Conservation (phyloP, 225 moss, liverwort and hornwort species). For the Bryoerythrophyllum caledonicum region DNA sequence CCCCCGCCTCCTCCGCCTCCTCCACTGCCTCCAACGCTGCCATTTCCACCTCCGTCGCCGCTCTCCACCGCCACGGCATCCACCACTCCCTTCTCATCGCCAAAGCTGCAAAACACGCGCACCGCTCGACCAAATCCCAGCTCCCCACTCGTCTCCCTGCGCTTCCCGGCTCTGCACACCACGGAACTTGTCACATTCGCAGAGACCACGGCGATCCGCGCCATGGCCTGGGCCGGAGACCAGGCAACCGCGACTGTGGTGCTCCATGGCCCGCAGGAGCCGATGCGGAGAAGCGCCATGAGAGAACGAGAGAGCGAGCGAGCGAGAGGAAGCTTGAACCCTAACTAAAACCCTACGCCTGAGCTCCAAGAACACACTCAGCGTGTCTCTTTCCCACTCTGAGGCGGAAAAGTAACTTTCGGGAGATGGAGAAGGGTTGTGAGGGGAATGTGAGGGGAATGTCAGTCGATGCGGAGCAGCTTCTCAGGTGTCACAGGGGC, state of each 20-base stretch:
- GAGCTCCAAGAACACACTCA: too few relatives aligned
- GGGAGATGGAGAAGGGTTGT: background rate
- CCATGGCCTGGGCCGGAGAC: background rate
- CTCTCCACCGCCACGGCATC: background rate
- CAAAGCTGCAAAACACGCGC: conserved; percentile 24
- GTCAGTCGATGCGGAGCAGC: rapidly evolving
- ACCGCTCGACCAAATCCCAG: background rate
- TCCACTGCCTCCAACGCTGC: conserved; percentile 41
- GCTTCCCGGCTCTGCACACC: background rate
- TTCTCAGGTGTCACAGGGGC: background rate
- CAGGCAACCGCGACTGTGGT: background rate
- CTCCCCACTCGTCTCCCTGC: background rate
- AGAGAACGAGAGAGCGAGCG: background rate
- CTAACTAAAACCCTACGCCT: background rate
- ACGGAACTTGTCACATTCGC: background rate
- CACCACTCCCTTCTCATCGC: conserved; percentile 15
- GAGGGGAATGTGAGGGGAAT: too few relatives aligned
- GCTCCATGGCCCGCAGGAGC: background rate
- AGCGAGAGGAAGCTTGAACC: background rate
- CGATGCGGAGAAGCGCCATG: conserved; percentile 28
- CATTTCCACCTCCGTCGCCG: conserved; percentile 32
- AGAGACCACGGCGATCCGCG: background rate
- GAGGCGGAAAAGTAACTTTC: background rate
- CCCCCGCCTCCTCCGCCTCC: conserved; percentile 26
- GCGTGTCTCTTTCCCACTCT: too few relatives aligned